Evolutionary conservation across 2,329 filamentous ascomycete genomes (phyloP).

Genomic region (Cladophialophora chaetospira): DNA sequence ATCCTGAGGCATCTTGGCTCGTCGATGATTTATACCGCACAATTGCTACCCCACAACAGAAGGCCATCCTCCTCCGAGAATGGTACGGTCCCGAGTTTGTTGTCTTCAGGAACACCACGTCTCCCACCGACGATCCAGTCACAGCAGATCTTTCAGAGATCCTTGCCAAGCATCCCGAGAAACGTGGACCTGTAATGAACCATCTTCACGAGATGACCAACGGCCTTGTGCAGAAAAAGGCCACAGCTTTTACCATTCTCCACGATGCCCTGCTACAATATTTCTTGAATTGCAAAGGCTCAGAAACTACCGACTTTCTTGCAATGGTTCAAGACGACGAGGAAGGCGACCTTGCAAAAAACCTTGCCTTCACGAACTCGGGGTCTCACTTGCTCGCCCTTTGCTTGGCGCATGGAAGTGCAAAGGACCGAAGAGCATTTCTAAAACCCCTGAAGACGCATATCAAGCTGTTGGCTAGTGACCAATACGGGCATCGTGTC

Average conservation of each 20-base stretch:
- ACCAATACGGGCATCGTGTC: constrained; percentile 75
- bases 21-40: constrained; percentile 94
- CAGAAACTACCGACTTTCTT: constrained; percentile 83
- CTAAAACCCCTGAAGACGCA: constrained; percentile 89
- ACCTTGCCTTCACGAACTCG: constrained; percentile 91
- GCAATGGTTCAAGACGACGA: constrained; percentile 92
- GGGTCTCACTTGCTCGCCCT: constrained; percentile 81
- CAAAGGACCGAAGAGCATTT: constrained; percentile 90
- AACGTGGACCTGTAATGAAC: constrained; percentile 83
- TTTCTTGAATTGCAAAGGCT: constrained; percentile 76
- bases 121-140: constrained; percentile 10
- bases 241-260: constrained; percentile 94
- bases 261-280: constrained; percentile 99
- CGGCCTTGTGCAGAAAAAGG: constrained; percentile 90
- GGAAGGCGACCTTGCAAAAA: constrained; percentile 86
- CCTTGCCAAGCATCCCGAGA: constrained; percentile 75
- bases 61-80: constrained; percentile 79
- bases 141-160: constrained; percentile 73
- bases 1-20: constrained; percentile 96
- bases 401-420: constrained; percentile 77
- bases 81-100: constrained; percentile 97
- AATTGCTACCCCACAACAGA: constrained; percentile 82
- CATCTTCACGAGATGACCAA: constrained; percentile 86
- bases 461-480: constrained; percentile 79
- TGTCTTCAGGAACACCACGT: constrained; percentile 57